Percentiles rank a stretch among this genome's conserved stretches.
phyloP scores from a whole-genome alignment of 208 protist species.

The Leptomonas pyrrhocoris region DNA sequence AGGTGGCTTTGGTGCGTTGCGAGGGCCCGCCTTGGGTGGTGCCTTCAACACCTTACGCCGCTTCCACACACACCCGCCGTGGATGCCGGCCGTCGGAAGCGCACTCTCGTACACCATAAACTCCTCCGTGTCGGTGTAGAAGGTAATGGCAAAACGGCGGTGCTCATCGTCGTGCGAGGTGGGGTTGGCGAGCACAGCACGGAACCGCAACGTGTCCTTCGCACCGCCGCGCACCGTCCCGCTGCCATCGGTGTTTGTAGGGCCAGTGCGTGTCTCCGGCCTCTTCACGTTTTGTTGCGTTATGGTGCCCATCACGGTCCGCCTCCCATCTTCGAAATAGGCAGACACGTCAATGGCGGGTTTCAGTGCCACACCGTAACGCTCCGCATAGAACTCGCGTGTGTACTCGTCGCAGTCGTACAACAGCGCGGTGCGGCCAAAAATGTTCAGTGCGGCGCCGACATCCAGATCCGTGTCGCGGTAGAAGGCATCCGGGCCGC shows the following conservation, averaged over 20 bases:
- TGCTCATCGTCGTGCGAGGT: slow-evolving; percentile 48
- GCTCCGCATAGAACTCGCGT: slow-evolving; percentile 80
- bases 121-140: slow-evolving; percentile 91
- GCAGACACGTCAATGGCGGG: slow-evolving; percentile 62
- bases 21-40: slow-evolving; percentile 32
- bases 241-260: background rate
- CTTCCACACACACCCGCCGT: slow-evolving; percentile 85
- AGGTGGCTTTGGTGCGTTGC: slow-evolving; percentile 40
- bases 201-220: slow-evolving; percentile 79
- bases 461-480: slow-evolving; percentile 84
- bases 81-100: slow-evolving; percentile 66
- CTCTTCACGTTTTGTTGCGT: slow-evolving; percentile 24
- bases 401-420: slow-evolving; percentile 96
- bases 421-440: slow-evolving; percentile 80
- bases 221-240: background rate
- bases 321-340: slow-evolving; percentile 31
- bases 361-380: slow-evolving; percentile 54
- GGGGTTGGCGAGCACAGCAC: slow-evolving; percentile 60
- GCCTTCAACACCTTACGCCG: slow-evolving; percentile 68
- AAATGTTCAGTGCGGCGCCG: slow-evolving; percentile 81
- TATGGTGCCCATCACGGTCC: slow-evolving; percentile 39
- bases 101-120: slow-evolving; percentile 79
- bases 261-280: slow-evolving; percentile 7
- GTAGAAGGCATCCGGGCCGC: slow-evolving; percentile 75
- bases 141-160: slow-evolving; percentile 81